Evolutionary conservation across 495 filamentous ascomycete genomes (phyloP).

Genomic region (Aspergillus carlsbadensis): DNA sequence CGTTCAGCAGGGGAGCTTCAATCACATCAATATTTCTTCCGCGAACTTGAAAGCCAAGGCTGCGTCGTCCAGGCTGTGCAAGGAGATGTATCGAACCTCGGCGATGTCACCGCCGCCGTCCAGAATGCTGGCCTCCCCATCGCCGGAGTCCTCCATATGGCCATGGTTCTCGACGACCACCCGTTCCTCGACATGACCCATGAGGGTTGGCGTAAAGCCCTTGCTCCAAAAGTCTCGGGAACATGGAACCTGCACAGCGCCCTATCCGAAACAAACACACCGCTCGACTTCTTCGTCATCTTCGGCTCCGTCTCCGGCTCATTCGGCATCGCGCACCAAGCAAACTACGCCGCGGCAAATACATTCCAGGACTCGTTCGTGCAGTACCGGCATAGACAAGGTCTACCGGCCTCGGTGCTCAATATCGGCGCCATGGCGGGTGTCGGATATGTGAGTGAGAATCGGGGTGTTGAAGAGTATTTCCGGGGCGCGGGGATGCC

Average conservation of each 20-base stretch:
- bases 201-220: conserved; percentile 26
- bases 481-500: background rate
- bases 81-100: conserved; percentile 16
- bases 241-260: conserved; percentile 33
- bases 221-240: conserved; percentile 39
- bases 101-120: background rate
- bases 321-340: conserved; percentile 21
- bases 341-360: conserved; percentile 29
- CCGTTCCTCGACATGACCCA: conserved; percentile 28
- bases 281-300: conserved; percentile 45
- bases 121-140: conserved; percentile 4
- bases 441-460: conserved; percentile 26
- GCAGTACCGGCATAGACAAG: conserved; percentile 20
- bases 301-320: conserved; percentile 31
- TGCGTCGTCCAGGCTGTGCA: conserved; percentile 10
- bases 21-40: conserved; percentile 22
- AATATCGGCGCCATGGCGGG: conserved; percentile 42
- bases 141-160: conserved; percentile 30
- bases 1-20: conserved; percentile 13
- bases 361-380: conserved; percentile 28
- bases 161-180: conserved; percentile 30
- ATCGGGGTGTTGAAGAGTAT: conserved; percentile 1
- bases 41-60: conserved; percentile 31
- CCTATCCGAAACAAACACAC: background rate
- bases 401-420: conserved; percentile 24